Evolutionary conservation across 352 stramenopile genomes (phyloP).

Genomic region (Pelagophyceae sp.): DNA sequence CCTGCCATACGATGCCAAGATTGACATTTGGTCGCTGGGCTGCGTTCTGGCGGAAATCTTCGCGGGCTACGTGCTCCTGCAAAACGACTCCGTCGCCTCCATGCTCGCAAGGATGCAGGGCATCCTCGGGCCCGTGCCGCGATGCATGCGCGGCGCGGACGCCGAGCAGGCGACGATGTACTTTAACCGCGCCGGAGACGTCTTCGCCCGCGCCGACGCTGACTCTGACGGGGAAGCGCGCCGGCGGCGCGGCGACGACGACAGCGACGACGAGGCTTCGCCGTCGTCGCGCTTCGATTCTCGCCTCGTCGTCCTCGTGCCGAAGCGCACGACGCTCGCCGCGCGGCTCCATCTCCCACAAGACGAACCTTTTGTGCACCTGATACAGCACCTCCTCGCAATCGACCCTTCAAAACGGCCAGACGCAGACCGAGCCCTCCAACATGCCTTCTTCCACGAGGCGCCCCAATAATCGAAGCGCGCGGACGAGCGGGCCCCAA

Average conservation of each 20-base stretch:
- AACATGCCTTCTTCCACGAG: constrained; percentile 71
- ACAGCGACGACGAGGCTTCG: background rate
- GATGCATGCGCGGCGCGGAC: constrained; percentile 48
- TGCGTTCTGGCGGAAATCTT: constrained; percentile 71
- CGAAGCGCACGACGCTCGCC: constrained; percentile 17
- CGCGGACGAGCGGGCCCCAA: too few species aligned
- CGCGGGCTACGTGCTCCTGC: constrained; percentile 70
- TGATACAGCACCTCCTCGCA: constrained; percentile 68
- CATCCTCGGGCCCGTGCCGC: constrained; percentile 54
- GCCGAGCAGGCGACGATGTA: constrained; percentile 50
- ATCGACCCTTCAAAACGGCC: constrained; percentile 68
- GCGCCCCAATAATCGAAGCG: too few species aligned
- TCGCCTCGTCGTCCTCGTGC: constrained; percentile 7
- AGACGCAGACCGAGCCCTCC: constrained; percentile 66
- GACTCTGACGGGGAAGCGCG: background rate
- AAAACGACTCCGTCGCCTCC: constrained; percentile 67
- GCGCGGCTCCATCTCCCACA: constrained; percentile 6
- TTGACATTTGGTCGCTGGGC: constrained; percentile 82
- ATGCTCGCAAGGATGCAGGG: constrained; percentile 80
- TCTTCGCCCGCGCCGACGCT: constrained; percentile 37
- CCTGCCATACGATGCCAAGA: constrained; percentile 66
- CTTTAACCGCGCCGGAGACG: constrained; percentile 55
- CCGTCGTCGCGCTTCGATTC: background rate
- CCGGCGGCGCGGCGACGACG: background rate
- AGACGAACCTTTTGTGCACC: constrained; percentile 45